Evolutionary conservation across 208 protist genomes (phyloP).

Genomic region (Wallacemonas rigidus): DNA sequence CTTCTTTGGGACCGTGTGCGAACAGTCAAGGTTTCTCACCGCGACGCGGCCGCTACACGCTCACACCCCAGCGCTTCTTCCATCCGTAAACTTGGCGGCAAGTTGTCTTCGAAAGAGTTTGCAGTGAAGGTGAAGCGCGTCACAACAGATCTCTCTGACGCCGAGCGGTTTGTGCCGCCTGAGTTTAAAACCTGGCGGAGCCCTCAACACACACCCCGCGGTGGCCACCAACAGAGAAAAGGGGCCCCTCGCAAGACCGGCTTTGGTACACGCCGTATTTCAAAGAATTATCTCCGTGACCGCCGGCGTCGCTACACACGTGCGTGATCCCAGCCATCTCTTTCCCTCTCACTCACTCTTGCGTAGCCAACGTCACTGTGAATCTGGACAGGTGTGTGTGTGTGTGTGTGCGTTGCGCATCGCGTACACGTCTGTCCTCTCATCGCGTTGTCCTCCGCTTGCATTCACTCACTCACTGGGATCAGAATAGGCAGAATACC

Average conservation of each 20-base stretch:
- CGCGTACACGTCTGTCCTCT: too few species aligned
- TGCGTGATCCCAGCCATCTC: background rate
- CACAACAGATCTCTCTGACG: conserved; percentile 40
- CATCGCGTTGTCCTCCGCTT: too few species aligned
- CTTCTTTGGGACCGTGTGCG: conserved; percentile 77
- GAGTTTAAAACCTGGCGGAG: conserved; percentile 77
- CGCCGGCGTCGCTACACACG: conserved; percentile 46
- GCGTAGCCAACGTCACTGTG: too few species aligned
- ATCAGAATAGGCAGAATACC: too few species aligned
- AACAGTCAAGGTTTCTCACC: conserved; percentile 24
- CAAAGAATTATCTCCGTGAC: conserved; percentile 75
- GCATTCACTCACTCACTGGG: too few species aligned
- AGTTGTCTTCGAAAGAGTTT: conserved; percentile 54
- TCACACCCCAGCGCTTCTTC: conserved; percentile 8
- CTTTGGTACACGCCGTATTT: conserved; percentile 80
- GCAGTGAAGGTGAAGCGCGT: conserved; percentile 58
- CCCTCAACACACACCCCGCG: conserved; percentile 43
- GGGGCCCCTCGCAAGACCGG: conserved; percentile 30
- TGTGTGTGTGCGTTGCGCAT: too few species aligned
- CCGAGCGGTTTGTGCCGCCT: conserved; percentile 67
- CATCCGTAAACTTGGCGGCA: background rate
- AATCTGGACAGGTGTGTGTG: too few species aligned
- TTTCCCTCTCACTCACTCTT: too few species aligned
- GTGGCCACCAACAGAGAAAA: conserved; percentile 28
- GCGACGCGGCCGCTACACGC: conserved; percentile 27